These are phyloP conservation scores for Hericium erinaceus DNA, from an alignment of 768 basidiomycete genomes.

Conservation along the genomic window DNA sequence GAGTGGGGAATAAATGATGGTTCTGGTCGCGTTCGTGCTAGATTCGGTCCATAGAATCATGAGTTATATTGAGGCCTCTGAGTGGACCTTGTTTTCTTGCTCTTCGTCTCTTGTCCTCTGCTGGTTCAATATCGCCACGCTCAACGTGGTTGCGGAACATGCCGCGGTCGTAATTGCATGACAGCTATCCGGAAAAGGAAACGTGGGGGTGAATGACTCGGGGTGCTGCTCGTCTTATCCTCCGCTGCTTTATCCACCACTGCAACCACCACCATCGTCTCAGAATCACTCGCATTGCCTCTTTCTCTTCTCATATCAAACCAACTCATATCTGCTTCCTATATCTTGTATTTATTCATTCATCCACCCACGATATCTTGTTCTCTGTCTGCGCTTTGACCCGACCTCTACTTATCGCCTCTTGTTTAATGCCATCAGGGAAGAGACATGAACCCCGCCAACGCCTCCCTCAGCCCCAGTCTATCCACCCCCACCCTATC, in stretches of 20 bases:
- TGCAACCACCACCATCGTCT: background rate
- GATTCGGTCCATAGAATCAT: too few relatives aligned
- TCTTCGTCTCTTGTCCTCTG: too few relatives aligned
- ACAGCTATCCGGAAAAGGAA: too few relatives aligned
- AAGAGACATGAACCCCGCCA: conserved; percentile 11
- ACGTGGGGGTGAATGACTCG: too few relatives aligned
- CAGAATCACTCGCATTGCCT: background rate
- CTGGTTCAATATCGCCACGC: too few relatives aligned
- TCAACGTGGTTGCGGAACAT: too few relatives aligned
- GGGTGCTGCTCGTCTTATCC: too few relatives aligned
- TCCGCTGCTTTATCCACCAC: background rate
- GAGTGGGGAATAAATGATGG: too few relatives aligned
- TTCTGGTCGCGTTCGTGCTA: too few relatives aligned
- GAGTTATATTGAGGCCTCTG: too few relatives aligned
- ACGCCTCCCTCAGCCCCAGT: background rate
- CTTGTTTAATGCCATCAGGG: conserved; percentile 11
- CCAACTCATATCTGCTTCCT: background rate
- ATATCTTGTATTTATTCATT: background rate
- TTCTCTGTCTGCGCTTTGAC: background rate
- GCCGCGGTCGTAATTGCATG: too few relatives aligned
- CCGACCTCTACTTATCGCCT: background rate
- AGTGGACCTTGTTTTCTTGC: too few relatives aligned
- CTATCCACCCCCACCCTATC: conserved; percentile 6
- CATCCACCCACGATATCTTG: background rate
- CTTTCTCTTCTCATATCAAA: background rate